These are phyloP conservation scores for Chimonanthus praecox DNA, from an alignment of 164 flowering plant species.

Conservation along the genomic window DNA sequence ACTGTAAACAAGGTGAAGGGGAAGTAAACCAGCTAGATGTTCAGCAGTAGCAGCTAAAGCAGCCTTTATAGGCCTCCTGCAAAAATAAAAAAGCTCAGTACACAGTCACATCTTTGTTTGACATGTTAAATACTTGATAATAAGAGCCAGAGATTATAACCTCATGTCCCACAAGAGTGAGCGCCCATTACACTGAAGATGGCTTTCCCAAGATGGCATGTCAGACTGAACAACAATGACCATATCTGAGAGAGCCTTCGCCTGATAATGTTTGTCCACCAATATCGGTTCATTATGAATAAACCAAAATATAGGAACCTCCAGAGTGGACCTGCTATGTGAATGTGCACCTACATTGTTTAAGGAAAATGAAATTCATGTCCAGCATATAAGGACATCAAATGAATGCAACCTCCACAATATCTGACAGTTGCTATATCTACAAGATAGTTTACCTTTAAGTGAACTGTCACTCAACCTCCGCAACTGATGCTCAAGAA, in stretches of 20 bases:
- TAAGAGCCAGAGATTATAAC: constrained; percentile 27
- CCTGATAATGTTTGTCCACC: constrained; percentile 93
- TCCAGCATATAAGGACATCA: background rate
- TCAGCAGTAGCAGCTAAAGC: constrained; percentile 88
- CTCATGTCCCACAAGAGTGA: constrained; percentile 90
- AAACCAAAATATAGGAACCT: constrained; percentile 97
- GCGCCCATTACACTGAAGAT: constrained; percentile 91
- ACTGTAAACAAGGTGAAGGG: constrained; percentile 92
- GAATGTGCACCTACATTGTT: constrained; percentile 68
- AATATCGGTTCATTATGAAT: constrained; percentile 76
- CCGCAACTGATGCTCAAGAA: constrained; percentile 89
- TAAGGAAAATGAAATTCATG: constrained; percentile 1
- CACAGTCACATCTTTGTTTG: background rate
- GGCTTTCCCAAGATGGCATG: constrained; percentile 88
- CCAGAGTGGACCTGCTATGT: constrained; percentile 75
- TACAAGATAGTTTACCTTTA: constrained; percentile 47
- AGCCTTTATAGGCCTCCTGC: constrained; percentile 92
- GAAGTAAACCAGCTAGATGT: constrained; percentile 95
- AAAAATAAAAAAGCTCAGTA: constrained; percentile 1
- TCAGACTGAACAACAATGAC: constrained; percentile 93
- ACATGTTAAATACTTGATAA: background rate
- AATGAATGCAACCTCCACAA: background rate
- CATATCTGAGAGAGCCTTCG: constrained; percentile 97
- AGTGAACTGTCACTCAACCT: constrained; percentile 68
- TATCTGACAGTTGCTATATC: background rate